Evolutionary conservation across 305 asterid genomes (phyloP).

Genomic region (Fraxinus baroniana): DNA sequence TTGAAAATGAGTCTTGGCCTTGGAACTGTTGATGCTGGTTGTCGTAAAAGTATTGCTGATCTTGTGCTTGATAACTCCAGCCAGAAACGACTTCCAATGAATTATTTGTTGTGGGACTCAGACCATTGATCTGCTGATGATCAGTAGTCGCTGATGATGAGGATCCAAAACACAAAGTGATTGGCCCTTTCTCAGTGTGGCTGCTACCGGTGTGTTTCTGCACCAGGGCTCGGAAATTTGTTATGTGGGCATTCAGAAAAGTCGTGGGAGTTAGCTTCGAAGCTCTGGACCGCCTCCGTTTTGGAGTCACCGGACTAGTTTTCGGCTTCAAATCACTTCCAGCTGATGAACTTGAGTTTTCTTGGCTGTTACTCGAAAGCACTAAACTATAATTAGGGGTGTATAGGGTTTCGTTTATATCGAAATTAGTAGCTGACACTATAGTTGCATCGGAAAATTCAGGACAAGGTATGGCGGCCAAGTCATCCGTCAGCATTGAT

Average conservation of each 20-base stretch:
- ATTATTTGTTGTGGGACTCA: not conserved
- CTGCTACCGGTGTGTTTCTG: constrained; percentile 51
- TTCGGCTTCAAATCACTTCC: constrained; percentile 1
- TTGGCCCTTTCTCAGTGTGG: constrained; percentile 43
- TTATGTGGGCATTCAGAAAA: constrained; percentile 41
- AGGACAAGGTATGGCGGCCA: not conserved
- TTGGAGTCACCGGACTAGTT: constrained; percentile 16
- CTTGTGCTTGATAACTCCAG: not conserved
- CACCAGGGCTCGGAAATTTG: constrained; percentile 47
- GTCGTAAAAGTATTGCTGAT: not conserved
- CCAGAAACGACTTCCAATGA: not conserved
- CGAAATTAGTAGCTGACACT: not conserved
- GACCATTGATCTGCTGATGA: not conserved
- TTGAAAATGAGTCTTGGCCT: not conserved
- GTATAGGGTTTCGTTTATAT: not conserved
- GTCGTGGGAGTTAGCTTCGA: constrained; percentile 34
- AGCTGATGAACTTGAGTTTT: constrained; percentile 5
- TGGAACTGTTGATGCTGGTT: not conserved
- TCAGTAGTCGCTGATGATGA: not conserved
- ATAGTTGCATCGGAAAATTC: constrained; percentile 5
- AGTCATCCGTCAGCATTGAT: not conserved
- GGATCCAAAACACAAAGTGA: constrained; percentile 40
- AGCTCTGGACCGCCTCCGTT: constrained; percentile 31
- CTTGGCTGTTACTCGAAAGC: constrained; percentile 3
- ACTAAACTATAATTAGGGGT: not conserved